These are phyloP conservation scores for Lepiota venenata DNA, from an alignment of 768 basidiomycete species.

Conservation along the genomic window DNA sequence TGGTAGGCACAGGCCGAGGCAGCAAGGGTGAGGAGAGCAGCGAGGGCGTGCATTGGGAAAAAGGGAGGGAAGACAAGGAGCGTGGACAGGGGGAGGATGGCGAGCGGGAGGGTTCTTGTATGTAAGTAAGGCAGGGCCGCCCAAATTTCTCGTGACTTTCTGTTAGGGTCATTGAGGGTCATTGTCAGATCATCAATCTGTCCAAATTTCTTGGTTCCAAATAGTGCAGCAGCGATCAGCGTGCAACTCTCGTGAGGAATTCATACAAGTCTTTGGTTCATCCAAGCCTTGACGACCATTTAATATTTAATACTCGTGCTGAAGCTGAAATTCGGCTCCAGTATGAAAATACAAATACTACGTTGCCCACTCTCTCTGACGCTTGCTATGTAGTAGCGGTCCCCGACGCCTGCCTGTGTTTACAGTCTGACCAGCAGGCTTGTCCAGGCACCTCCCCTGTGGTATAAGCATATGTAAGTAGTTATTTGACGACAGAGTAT, in stretches of 20 bases:
- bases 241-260: neutral
- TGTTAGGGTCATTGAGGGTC: neutral
- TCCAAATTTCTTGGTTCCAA: neutral
- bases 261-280: neutral
- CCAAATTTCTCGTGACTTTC: neutral
- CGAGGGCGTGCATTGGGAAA: constrained; percentile 21
- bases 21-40: constrained; percentile 43
- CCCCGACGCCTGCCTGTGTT: no score
- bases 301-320: neutral
- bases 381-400: no score
- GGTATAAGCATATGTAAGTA: no score
- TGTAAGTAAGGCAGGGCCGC: constrained; percentile 13
- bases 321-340: no score
- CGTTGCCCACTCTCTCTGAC: neutral
- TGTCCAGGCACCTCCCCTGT: no score
- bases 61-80: constrained; percentile 15
- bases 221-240: neutral
- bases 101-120: constrained; percentile 16
- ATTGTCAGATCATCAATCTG: neutral
- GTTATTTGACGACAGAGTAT: no score
- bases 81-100: constrained; percentile 15
- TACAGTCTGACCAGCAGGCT: no score
- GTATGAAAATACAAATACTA: no score
- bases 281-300: neutral
- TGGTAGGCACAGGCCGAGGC: constrained; percentile 61